Conservation (phyloP, 257 asterid genomes). For the Misopates orontium region DNA sequence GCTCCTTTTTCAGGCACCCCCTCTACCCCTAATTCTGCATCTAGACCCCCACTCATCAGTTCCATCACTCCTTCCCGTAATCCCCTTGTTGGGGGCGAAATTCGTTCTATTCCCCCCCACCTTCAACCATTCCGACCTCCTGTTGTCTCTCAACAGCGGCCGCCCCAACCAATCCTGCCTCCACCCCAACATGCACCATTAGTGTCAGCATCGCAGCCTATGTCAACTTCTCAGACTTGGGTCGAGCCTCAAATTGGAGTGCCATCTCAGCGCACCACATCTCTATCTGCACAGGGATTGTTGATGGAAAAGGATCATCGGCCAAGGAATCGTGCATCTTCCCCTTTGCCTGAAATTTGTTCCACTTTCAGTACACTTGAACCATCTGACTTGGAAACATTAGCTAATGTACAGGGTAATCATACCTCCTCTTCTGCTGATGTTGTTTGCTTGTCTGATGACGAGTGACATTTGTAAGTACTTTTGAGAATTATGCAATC, state of each 20-base stretch:
- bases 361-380: constrained; percentile 30
- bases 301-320: constrained; percentile 19
- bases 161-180: constrained; percentile 27
- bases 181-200: constrained; percentile 15
- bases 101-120: constrained; percentile 49
- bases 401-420: constrained; percentile 31
- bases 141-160: constrained; percentile 24
- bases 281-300: constrained; percentile 20
- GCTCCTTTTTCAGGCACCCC: constrained; percentile 40
- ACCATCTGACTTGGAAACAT: constrained; percentile 36
- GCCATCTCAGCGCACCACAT: neutral
- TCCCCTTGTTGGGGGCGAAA: constrained; percentile 42
- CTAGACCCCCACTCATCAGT: constrained; percentile 65
- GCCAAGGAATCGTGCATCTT: neutral
- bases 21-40: constrained; percentile 15
- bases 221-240: constrained; percentile 24
- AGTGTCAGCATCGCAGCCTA: constrained; percentile 14
- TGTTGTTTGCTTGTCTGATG: constrained; percentile 75
- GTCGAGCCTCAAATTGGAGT: constrained; percentile 14
- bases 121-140: constrained; percentile 54
- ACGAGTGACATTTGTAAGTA: constrained; percentile 36
- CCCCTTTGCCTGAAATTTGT: constrained; percentile 23
- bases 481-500: constrained; percentile 4
- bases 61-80: constrained; percentile 45
- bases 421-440: constrained; percentile 31